Evolutionary conservation across 2,329 filamentous ascomycete genomes (phyloP).

Genomic region (Malbranchea zuffiana): DNA sequence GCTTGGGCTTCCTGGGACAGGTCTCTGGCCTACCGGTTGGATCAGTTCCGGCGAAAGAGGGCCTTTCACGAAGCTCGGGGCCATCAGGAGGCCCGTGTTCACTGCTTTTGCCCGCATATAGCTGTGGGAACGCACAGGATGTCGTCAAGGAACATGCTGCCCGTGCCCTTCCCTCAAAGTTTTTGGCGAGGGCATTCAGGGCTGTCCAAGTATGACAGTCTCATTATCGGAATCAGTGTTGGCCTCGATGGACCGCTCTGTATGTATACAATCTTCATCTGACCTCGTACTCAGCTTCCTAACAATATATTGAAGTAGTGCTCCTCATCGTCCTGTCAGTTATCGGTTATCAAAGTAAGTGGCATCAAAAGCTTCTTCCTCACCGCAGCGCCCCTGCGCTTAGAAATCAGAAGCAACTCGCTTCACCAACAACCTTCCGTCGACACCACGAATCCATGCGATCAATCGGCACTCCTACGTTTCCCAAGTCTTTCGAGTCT

Average conservation of each 20-base stretch:
- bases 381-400: slow-evolving; percentile 1
- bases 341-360: slow-evolving; percentile 1
- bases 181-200: no score
- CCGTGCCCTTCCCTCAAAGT: no score
- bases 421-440: slow-evolving; percentile 2
- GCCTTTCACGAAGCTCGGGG: not conserved
- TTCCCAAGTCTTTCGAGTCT: not conserved
- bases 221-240: slow-evolving; percentile 5
- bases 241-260: slow-evolving; percentile 5
- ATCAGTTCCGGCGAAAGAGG: not conserved
- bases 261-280: not conserved
- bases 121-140: no score
- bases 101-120: not conserved
- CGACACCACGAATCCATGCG: slow-evolving; percentile 7
- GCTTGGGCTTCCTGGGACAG: not conserved
- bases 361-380: slow-evolving; percentile 4
- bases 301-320: not conserved
- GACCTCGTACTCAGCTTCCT: not conserved
- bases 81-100: not conserved
- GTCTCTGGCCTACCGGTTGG: slow-evolving; percentile 2
- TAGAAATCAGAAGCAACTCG: not conserved
- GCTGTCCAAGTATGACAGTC: slow-evolving; percentile 4
- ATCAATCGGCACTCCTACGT: slow-evolving; percentile 4
- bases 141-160: no score
- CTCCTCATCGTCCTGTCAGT: slow-evolving; percentile 2